A percentile compares a stretch with the other conserved stretches of the same genome.
Evolutionary conservation across 768 basidiomycete genomes (phyloP).

Genomic region (Dentipellis fragilis): DNA sequence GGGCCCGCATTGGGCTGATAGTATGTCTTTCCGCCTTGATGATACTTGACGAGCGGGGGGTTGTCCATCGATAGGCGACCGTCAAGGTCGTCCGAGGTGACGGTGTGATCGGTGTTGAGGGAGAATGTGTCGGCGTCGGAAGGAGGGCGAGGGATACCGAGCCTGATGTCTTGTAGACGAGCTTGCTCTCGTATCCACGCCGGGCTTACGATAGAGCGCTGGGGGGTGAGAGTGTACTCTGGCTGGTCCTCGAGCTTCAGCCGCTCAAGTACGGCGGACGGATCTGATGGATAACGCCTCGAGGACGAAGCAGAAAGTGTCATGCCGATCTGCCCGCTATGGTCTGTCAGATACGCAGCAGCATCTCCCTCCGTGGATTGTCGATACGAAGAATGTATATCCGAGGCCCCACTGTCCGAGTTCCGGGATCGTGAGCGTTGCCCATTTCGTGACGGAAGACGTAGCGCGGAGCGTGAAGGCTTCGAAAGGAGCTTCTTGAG

Average conservation of each 20-base stretch:
- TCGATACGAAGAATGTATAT: not conserved
- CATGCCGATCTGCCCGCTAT: too few species aligned
- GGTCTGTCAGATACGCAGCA: not conserved
- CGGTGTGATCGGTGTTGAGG: slow-evolving; percentile 7
- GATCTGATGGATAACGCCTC: not conserved
- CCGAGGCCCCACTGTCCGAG: not conserved
- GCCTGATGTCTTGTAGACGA: not conserved
- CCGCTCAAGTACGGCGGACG: slow-evolving; percentile 9
- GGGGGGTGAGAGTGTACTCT: not conserved
- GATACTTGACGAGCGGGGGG: not conserved
- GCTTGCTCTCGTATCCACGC: slow-evolving; percentile 10
- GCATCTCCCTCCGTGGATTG: not conserved
- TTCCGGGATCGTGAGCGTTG: not conserved
- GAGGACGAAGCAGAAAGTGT: too few species aligned
- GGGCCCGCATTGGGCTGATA: not conserved
- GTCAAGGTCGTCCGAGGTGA: slow-evolving; percentile 3
- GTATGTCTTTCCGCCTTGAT: slow-evolving; percentile 7
- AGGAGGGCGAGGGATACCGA: slow-evolving; percentile 1
- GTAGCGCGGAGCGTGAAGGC: slow-evolving; percentile 3
- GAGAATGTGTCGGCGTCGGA: slow-evolving; percentile 11
- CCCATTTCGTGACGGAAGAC: not conserved
- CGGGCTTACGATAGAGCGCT: slow-evolving; percentile 2
- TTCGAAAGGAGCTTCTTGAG: slow-evolving; percentile 4
- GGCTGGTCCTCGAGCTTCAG: slow-evolving; percentile 6
- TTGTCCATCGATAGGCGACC: not conserved